Percentiles rank a stretch among this genome's conserved stretches.
Evolutionary conservation across 2,329 filamentous ascomycete genomes (phyloP).

Genomic region (Penicillium sp.): DNA sequence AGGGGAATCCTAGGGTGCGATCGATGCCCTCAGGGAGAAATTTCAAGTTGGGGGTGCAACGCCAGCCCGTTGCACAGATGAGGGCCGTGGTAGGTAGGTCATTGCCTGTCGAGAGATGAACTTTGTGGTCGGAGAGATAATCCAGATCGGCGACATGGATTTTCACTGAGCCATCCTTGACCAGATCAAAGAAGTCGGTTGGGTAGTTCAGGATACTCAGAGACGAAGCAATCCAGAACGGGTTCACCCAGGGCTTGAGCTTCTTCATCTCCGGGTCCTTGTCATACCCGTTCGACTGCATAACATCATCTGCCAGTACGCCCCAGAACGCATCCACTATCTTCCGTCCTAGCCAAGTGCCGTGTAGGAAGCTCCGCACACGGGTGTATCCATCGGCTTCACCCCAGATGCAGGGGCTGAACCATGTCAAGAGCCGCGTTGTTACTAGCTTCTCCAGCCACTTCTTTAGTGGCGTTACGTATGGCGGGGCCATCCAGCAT

Average conservation of each 20-base stretch:
- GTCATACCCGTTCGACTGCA: conserved; percentile 49
- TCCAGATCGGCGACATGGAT: conserved; percentile 58
- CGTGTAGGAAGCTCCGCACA: conserved; percentile 51
- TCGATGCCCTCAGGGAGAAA: conserved; percentile 49
- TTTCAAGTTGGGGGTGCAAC: conserved; percentile 47
- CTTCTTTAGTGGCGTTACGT: conserved; percentile 66
- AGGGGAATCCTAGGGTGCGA: conserved; percentile 50
- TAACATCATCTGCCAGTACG: conserved; percentile 50
- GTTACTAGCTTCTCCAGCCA: conserved; percentile 68
- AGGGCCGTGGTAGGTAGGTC: conserved; percentile 51
- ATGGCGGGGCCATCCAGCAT: conserved; percentile 43
- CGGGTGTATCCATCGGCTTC: conserved; percentile 57
- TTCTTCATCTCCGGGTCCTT: conserved; percentile 46
- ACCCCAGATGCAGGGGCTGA: conserved; percentile 73
- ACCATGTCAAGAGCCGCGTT: conserved; percentile 69
- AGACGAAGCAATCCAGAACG: conserved; percentile 56
- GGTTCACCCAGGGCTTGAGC: conserved; percentile 46
- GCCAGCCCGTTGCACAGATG: conserved; percentile 60
- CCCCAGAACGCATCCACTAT: conserved; percentile 56
- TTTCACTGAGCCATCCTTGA: conserved; percentile 54
- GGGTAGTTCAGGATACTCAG: conserved; percentile 63
- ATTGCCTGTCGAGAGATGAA: conserved; percentile 52
- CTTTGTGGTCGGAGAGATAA: conserved; percentile 44
- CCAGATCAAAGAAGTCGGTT: conserved; percentile 56
- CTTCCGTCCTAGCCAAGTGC: conserved; percentile 52